Base-by-base conservation (phyloP, 2,329 filamentous ascomycete species). In the Rachicladosporium sp. region DNA sequence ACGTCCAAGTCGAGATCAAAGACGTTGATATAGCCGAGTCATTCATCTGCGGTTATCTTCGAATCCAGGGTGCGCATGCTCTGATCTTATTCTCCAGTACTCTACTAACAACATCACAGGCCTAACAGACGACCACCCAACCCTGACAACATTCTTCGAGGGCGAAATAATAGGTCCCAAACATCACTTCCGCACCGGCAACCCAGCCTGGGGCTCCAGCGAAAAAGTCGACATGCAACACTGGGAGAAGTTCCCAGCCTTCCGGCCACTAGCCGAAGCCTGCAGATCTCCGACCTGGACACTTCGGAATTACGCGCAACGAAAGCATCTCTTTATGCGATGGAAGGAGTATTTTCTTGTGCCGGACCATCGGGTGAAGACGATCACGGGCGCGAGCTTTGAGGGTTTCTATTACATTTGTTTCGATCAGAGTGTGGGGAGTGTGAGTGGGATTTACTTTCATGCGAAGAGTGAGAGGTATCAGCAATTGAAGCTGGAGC, bases 391-490 rank as follows among this genome's bases (percentile, higher is more conserved):
- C 11, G 91, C 91, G 6, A 96, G 89, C 56, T 98, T 96, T 44
- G 91, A 98, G 57, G 91, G 91, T 0, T 98, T 98, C 59, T 98
- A 96, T 60, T 98, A 98, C 57, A 96, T 98, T 50, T 95, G 88
- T 66, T 96, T 96, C 68, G 94, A 96, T 61, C 89, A 95, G 63
- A 68, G 86, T 36, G 75, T 80, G 47, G 91, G 89, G 6, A 80
- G 74, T 47, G 82, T 98, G 32, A 88, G 78, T 55, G 91, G 91
- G 11, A 94, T 96, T 43, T 98, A 98, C 64, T 98, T 94, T 60
- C 91, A 98, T 65, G 83, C 85, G 9, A 94, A 93, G 67, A 96
- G 88, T 65, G 89, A 96, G 67, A 94, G 89, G 85, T 95, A 89
- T 60, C 91, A 98, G 64, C 86, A 94, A 61, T 70, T 96, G 50